phyloP scores from a whole-genome alignment of 768 basidiomycete species.

The Lactarius indigo region DNA sequence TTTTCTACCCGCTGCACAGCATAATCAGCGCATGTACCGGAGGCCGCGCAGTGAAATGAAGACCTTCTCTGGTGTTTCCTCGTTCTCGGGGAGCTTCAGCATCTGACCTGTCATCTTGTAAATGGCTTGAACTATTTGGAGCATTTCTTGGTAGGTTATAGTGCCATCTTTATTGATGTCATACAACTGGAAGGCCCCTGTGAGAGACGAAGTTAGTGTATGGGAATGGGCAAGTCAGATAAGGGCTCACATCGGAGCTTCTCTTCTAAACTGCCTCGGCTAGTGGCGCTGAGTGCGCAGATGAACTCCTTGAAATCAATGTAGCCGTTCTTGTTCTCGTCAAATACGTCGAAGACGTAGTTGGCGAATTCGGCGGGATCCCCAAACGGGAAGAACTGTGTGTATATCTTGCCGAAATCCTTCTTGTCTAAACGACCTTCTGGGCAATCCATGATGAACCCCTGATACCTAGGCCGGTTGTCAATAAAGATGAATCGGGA shows the following conservation, averaged over 20 bases:
- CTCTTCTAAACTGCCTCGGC: slow-evolving; percentile 90
- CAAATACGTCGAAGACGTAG: slow-evolving; percentile 98
- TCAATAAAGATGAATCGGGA: slow-evolving; percentile 17
- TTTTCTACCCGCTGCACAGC: slow-evolving; percentile 86
- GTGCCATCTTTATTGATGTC: slow-evolving; percentile 98
- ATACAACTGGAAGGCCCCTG: slow-evolving; percentile 99
- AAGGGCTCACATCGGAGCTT: slow-evolving; percentile 87
- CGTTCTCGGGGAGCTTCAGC: slow-evolving; percentile 97
- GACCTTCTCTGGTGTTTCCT: slow-evolving; percentile 99
- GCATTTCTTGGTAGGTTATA: slow-evolving; percentile 99
- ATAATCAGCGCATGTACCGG: slow-evolving; percentile 16
- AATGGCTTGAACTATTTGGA: slow-evolving; percentile 95
- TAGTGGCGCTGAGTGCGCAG: slow-evolving; percentile 93
- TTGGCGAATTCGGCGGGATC: slow-evolving; percentile 96
- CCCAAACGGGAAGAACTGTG: slow-evolving; percentile 99
- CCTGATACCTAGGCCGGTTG: slow-evolving; percentile 78
- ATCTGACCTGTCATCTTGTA: slow-evolving; percentile 99
- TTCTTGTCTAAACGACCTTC: slow-evolving; percentile 93
- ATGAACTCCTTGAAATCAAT: slow-evolving; percentile 99
- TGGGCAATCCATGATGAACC: slow-evolving; percentile 98
- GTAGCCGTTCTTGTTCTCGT: slow-evolving; percentile 90
- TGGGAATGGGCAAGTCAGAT: neutral
- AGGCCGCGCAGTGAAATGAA: neutral
- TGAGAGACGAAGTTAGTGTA: slow-evolving; percentile 11
- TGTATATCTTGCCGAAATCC: slow-evolving; percentile 97